Evolutionary conservation across 441 rosid genomes (phyloP).

Genomic region (Erodium trifolium): DNA sequence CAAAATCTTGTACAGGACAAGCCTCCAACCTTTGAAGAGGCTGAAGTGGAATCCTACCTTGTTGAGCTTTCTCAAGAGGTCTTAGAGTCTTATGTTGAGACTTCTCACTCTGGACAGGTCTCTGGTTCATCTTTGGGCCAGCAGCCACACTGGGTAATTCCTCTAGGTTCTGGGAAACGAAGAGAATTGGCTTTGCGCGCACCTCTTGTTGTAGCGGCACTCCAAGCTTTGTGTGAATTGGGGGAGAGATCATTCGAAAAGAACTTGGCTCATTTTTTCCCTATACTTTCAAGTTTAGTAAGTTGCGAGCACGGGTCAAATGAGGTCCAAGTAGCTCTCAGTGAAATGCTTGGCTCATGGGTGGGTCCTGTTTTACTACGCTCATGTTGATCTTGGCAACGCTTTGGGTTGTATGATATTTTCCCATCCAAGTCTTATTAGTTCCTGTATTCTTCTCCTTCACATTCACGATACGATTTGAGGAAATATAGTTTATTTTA

Average conservation of each 20-base stretch:
- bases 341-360: slow-evolving; percentile 76
- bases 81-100: slow-evolving; percentile 58
- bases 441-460: neutral
- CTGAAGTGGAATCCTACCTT: slow-evolving; percentile 57
- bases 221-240: slow-evolving; percentile 73
- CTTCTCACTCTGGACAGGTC: slow-evolving; percentile 38
- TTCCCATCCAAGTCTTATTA: slow-evolving; percentile 12
- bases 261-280: slow-evolving; percentile 60
- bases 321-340: slow-evolving; percentile 86
- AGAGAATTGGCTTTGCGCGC: slow-evolving; percentile 96
- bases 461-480: neutral
- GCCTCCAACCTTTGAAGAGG: slow-evolving; percentile 45
- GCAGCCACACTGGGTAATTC: slow-evolving; percentile 58
- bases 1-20: slow-evolving; percentile 64
- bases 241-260: slow-evolving; percentile 69
- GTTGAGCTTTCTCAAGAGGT: slow-evolving; percentile 70
- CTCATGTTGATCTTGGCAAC: slow-evolving; percentile 44
- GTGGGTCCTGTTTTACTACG: slow-evolving; percentile 82
- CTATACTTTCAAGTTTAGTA: slow-evolving; percentile 68
- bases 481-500: neutral
- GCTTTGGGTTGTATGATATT: slow-evolving; percentile 26
- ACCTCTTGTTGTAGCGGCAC: slow-evolving; percentile 80
- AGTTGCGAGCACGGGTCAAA: slow-evolving; percentile 88
- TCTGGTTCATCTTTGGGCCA: slow-evolving; percentile 32
- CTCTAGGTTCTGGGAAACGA: slow-evolving; percentile 82